A percentile compares a stretch with the other conserved stretches of the same genome.
These are phyloP conservation scores for Calonectria pauciramosa DNA, from an alignment of 2,329 filamentous ascomycete species.

Conservation along the genomic window DNA sequence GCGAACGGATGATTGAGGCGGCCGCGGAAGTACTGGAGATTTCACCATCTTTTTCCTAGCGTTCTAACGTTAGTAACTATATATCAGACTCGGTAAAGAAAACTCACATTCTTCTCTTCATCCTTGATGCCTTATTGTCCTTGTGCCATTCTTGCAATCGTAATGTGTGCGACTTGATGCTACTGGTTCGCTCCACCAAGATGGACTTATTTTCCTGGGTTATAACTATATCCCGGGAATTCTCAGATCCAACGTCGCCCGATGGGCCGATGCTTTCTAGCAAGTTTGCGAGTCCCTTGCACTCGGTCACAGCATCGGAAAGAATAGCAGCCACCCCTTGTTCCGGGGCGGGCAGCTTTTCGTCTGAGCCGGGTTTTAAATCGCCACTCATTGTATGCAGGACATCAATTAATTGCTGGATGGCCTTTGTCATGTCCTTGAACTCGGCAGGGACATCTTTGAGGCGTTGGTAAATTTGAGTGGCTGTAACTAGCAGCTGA, in stretches of 20 bases:
- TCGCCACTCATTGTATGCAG: background rate
- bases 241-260: background rate
- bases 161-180: background rate
- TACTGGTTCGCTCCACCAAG: background rate
- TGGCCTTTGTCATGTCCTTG: background rate
- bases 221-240: background rate
- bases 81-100: background rate
- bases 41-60: background rate
- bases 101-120: background rate
- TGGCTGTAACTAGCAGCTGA: background rate
- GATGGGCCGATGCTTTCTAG: background rate
- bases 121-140: background rate
- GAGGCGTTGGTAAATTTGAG: background rate
- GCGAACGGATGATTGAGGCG: background rate
- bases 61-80: background rate
- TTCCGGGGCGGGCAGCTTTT: background rate
- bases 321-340: background rate
- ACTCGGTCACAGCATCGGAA: background rate
- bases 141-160: background rate
- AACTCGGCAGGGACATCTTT: background rate
- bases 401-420: background rate
- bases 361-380: background rate
- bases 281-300: background rate
- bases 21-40: background rate
- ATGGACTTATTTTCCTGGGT: background rate